Base-by-base conservation (phyloP, 1,284 basidiomycete genomes). In the Ceratobasidium theobromae region DNA sequence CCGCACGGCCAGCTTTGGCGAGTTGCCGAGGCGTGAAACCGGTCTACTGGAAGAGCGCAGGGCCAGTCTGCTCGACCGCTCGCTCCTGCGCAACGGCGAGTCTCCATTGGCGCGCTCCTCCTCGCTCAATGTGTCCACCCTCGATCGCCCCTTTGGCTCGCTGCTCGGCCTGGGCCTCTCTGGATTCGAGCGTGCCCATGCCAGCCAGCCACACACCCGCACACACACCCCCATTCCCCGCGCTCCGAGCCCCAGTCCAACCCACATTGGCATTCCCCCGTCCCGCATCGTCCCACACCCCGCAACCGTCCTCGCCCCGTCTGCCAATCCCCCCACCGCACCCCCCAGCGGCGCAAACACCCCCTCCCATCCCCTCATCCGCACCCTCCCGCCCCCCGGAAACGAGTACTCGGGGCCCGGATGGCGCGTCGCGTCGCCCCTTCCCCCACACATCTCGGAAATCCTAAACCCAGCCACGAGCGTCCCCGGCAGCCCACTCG, bases 181-280 rank as follows among this genome's bases (percentile, higher is more conserved):
- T n/a, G 46, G 49, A 14, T 27, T 64, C 1, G 60, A 64, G 21
- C 60, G 60, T 16, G 60, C 60, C 1, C 49, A 64, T 48, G 30
- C 60, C 18, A 52, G 48, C 27, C 60, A 64, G 18, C 60, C 60
- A 6, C 60, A 52, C 21, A 65, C 60, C 1, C 60, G 60, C 18
- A 45, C 51, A 23, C 60, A 53, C 33, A 65, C 60, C 4, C 60
- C 60, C 11, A 65, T 53, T 25, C 60, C 60, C 4, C 60, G 60
- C 16, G 60, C 60, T n/a, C 60, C 60, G 6, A 65, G 60, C 18
- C 60, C 60, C 1, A 65, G 60, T 28, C 60, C 60, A 14, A 65
- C 60, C 3, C 60, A 65, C 27, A 65, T 65, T 33, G 60, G 60
- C 1, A 65, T 65, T n/a, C 51, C 60, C 6, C 51, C 60, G 5